Percentiles rank a stretch among this genome's conserved stretches.
These are phyloP conservation scores for Didymella keratinophila DNA, from an alignment of 2,329 filamentous ascomycete genomes.

Conservation along the genomic window DNA sequence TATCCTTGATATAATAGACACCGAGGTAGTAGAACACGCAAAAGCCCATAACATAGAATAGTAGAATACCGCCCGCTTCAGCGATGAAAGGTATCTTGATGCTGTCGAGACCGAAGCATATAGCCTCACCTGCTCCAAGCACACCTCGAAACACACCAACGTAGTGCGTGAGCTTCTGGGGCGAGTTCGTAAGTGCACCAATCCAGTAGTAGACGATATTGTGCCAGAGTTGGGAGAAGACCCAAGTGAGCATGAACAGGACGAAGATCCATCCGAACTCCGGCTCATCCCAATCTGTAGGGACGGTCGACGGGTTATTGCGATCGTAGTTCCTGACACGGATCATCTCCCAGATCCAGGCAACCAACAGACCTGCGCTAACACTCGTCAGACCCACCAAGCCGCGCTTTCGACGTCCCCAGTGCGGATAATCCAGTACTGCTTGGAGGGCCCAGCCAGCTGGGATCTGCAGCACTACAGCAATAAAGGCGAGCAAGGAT, in stretches of 20 bases:
- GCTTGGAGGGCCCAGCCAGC: not conserved
- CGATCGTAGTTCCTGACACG: slow-evolving; percentile 44
- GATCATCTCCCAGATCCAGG: slow-evolving; percentile 47
- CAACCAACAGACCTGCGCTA: slow-evolving; percentile 35
- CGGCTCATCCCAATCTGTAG: not conserved
- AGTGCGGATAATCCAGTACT: not conserved
- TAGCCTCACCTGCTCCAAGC: not conserved
- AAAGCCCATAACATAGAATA: not conserved
- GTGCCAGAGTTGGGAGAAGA: not conserved
- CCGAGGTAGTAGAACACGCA: not conserved
- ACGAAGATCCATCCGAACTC: not conserved
- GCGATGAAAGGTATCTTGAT: not conserved
- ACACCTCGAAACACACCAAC: not conserved
- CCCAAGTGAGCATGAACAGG: not conserved
- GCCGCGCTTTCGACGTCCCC: not conserved
- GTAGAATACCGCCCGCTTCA: not conserved
- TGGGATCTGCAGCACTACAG: not conserved
- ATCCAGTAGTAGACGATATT: not conserved
- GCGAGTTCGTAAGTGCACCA: not conserved
- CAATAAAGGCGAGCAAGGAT: not conserved
- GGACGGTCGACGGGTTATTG: slow-evolving; percentile 21
- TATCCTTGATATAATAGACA: not conserved
- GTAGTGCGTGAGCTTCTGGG: not conserved
- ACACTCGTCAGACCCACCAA: slow-evolving; percentile 16
- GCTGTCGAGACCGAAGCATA: not conserved